Evolutionary conservation across 2,329 filamentous ascomycete species (phyloP).

Genomic region (Cordyceps militaris): DNA sequence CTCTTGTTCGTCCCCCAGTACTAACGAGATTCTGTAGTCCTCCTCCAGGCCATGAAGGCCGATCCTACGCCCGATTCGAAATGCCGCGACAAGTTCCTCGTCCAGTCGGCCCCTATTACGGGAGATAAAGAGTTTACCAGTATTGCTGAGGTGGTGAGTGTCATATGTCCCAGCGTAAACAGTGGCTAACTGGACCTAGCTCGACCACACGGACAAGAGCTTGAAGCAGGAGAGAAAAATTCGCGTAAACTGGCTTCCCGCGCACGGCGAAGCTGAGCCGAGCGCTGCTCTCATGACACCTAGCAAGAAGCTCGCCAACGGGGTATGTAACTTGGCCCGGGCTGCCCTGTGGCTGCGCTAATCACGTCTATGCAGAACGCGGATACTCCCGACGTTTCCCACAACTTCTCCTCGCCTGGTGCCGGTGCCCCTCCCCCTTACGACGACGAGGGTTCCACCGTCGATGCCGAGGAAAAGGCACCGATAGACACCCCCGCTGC

Average conservation of each 20-base stretch:
- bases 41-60: conserved; percentile 96
- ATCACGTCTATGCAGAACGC: conserved; percentile 21
- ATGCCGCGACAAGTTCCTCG: conserved; percentile 96
- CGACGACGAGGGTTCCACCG: conserved; percentile 25
- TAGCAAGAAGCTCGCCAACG: conserved; percentile 33
- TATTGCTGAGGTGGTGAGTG: conserved; percentile 69
- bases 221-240: conserved; percentile 92
- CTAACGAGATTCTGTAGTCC: conserved; percentile 47
- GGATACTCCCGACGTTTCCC: conserved; percentile 39
- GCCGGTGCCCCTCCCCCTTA: conserved; percentile 30
- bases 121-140: conserved; percentile 78
- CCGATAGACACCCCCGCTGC: conserved; percentile 14
- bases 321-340: conserved; percentile 27
- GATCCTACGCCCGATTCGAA: conserved; percentile 80
- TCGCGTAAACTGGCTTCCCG: conserved; percentile 74
- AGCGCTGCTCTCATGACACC: conserved; percentile 30
- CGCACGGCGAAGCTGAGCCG: conserved; percentile 38
- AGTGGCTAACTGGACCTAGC: conserved; percentile 45
- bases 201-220: conserved; percentile 70
- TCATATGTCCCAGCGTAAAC: conserved; percentile 13
- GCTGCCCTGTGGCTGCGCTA: conserved; percentile 3
- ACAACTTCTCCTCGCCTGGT: conserved; percentile 39
- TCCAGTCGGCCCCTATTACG: conserved; percentile 81
- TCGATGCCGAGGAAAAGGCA: conserved; percentile 20
- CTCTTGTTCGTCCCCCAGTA: not conserved